phyloP scores from a whole-genome alignment of 179 eudicot genomes.

The Corrigiola litoralis region DNA sequence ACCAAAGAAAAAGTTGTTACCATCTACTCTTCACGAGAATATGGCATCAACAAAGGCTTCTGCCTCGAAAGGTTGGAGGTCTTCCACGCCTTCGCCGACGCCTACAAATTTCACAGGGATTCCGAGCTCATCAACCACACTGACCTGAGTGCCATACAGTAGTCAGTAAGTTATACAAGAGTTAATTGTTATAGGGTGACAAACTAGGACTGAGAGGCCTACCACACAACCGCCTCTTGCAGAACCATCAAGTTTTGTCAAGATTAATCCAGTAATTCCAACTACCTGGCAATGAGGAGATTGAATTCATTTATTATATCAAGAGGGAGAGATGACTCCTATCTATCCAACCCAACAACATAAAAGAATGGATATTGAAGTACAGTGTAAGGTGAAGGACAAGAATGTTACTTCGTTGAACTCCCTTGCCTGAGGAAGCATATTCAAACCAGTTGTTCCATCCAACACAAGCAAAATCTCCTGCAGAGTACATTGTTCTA shows the following conservation, averaged over 20 bases:
- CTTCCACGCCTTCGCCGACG: constrained; percentile 95
- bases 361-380: constrained; percentile 1
- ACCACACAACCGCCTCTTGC: constrained; percentile 99
- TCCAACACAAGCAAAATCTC: constrained; percentile 91
- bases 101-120: constrained; percentile 98
- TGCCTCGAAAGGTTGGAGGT: constrained; percentile 92
- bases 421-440: constrained; percentile 99
- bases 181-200: not conserved
- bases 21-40: constrained; percentile 46
- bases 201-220: constrained; percentile 14
- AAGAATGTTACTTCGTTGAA: constrained; percentile 70
- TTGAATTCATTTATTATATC: no score
- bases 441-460: constrained; percentile 96
- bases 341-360: constrained; percentile 4
- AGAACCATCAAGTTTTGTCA: constrained; percentile 96
- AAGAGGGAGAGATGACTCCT: not conserved
- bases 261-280: constrained; percentile 82
- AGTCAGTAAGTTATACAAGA: not conserved
- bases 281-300: constrained; percentile 56
- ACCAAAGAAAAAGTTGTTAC: constrained; percentile 2
- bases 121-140: constrained; percentile 94
- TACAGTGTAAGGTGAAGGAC: not conserved
- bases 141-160: constrained; percentile 47
- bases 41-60: constrained; percentile 84
- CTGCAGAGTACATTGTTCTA: constrained; percentile 26